phyloP scores from a whole-genome alignment of 768 basidiomycete species.

The Boletellus ananiceps region DNA sequence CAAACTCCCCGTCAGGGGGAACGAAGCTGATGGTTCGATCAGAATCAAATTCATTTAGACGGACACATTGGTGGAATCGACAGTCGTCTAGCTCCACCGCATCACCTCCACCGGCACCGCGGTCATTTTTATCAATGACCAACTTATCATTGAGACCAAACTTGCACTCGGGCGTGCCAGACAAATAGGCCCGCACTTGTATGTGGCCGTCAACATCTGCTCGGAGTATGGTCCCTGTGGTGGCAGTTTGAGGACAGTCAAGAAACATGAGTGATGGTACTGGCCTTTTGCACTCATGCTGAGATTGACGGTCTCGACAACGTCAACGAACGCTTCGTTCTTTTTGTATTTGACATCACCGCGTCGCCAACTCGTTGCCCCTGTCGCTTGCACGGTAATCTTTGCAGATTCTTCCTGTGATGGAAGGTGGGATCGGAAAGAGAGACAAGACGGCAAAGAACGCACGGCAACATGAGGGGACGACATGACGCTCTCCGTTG shows the following conservation, averaged over 20 bases:
- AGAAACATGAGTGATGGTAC: background rate
- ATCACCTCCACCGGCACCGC: constrained; percentile 49
- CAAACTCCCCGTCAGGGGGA: constrained; percentile 98
- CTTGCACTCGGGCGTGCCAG: constrained; percentile 97
- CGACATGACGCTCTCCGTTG: constrained; percentile 92
- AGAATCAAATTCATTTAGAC: constrained; percentile 91
- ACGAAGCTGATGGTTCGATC: constrained; percentile 94
- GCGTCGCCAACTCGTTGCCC: constrained; percentile 92
- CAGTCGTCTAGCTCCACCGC: constrained; percentile 97
- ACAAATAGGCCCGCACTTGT: constrained; percentile 94
- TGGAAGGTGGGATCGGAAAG: constrained; percentile 1
- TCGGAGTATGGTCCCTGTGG: constrained; percentile 79
- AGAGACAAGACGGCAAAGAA: background rate
- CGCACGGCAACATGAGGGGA: constrained; percentile 78
- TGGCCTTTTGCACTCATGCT: constrained; percentile 94
- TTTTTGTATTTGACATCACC: constrained; percentile 98
- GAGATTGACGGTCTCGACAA: constrained; percentile 93
- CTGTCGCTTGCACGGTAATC: constrained; percentile 96
- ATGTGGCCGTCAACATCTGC: constrained; percentile 98
- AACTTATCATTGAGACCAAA: constrained; percentile 98
- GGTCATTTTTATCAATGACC: constrained; percentile 81
- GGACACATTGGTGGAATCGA: constrained; percentile 97
- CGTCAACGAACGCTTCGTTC: constrained; percentile 99
- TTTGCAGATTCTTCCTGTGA: constrained; percentile 91
- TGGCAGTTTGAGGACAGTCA: constrained; percentile 1